Evolutionary conservation across 768 basidiomycete genomes (phyloP).

Genomic region (Tylopilus sp.): DNA sequence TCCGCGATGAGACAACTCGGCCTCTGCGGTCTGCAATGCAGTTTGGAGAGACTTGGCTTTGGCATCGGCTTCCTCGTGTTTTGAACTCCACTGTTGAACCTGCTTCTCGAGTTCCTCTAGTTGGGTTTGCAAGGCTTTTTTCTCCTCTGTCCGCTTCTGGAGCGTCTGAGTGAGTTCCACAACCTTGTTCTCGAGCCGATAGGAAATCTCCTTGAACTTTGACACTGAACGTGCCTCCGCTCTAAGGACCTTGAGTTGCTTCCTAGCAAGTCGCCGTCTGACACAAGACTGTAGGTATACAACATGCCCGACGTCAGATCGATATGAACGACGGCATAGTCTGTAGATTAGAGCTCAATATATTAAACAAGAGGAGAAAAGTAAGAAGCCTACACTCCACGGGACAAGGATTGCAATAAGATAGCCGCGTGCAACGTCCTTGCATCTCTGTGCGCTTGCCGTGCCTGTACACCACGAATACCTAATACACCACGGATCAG

Average conservation of each 20-base stretch:
- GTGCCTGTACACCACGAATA: conserved; percentile 70
- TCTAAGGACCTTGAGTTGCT: conserved; percentile 77
- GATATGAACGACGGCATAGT: conserved; percentile 50
- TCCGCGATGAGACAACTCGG: conserved; percentile 67
- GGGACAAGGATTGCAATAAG: conserved; percentile 75
- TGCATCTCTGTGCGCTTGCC: conserved; percentile 54
- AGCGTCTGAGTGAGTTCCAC: conserved; percentile 95
- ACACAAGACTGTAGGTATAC: conserved; percentile 89
- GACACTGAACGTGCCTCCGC: conserved; percentile 95
- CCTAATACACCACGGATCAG: conserved; percentile 39
- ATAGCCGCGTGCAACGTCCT: conserved; percentile 61
- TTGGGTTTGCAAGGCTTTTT: conserved; percentile 78
- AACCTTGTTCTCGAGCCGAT: conserved; percentile 97
- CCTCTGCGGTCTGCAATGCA: conserved; percentile 67
- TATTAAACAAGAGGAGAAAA: background rate
- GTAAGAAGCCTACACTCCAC: conserved; percentile 76
- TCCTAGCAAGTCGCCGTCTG: conserved; percentile 82
- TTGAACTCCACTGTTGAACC: conserved; percentile 77
- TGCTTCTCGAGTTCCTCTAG: conserved; percentile 81
- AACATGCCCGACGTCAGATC: conserved; percentile 64
- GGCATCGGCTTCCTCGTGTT: conserved; percentile 82
- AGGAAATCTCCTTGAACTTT: conserved; percentile 98
- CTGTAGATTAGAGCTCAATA: conserved; percentile 35
- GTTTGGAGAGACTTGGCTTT: conserved; percentile 69
- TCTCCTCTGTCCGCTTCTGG: conserved; percentile 87